phyloP scores from a whole-genome alignment of 179 eudicot genomes.

The Gypsophila paniculata region DNA sequence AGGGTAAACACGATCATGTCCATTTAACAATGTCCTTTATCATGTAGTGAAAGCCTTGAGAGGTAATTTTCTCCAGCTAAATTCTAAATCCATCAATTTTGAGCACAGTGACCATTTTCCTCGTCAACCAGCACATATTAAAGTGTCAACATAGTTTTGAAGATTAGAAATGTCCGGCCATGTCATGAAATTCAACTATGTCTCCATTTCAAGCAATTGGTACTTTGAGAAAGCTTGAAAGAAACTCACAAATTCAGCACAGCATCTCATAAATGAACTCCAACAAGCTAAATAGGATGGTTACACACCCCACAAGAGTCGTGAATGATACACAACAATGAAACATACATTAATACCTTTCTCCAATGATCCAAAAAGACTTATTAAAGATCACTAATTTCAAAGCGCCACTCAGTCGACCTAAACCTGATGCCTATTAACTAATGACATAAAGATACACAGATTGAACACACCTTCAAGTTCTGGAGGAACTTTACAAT shows the following conservation, averaged over 20 bases:
- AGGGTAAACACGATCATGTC: not conserved
- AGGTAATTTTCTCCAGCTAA: too few relatives aligned
- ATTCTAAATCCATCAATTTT: too few relatives aligned
- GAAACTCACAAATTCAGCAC: not conserved
- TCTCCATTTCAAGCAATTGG: not conserved
- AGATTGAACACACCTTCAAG: not conserved
- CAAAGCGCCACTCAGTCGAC: not conserved
- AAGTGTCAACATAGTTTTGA: not conserved
- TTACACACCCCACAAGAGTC: conserved; percentile 1
- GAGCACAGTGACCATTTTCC: not conserved
- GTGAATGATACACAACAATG: too few relatives aligned
- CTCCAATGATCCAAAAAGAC: not conserved
- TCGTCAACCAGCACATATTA: not conserved
- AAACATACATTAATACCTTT: not conserved
- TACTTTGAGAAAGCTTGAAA: not conserved
- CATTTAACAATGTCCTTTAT: too few relatives aligned
- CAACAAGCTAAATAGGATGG: not conserved
- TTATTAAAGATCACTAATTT: not conserved
- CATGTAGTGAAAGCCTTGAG: too few relatives aligned
- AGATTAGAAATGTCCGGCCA: not conserved
- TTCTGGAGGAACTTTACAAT: too few relatives aligned
- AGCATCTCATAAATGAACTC: conserved; percentile 1
- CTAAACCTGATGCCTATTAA: not conserved
- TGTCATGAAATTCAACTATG: not conserved
- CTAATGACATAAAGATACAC: not conserved